Evolutionary conservation across 805 yeast genomes (phyloP), one percentile per base, ranked within the genome.

Genomic region (Ogataea corticis): DNA sequence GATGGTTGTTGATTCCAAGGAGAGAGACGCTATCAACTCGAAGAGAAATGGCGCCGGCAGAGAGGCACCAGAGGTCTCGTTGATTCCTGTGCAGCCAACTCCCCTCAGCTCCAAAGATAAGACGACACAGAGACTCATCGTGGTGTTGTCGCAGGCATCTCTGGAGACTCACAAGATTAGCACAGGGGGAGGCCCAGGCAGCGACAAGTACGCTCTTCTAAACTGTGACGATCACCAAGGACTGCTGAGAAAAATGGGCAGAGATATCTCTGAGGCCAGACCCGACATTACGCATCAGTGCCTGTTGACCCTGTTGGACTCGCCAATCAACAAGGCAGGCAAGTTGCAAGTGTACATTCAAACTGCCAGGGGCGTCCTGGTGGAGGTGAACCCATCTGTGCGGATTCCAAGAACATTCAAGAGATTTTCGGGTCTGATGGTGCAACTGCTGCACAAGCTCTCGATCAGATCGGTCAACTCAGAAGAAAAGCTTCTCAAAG

Each of bases 271-370:
- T 39, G 99, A 94, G 63, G 98, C 97, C 7, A 82, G 99, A 67
- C 99, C 99, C n/a, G 99, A 94, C 67, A 94, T 94, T 60, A 94
- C 99, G 35, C 99, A 94, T 65, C 99, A 92, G 70, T 94, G 99
- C 75, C 79, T 94, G 33, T 75, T 94, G 67, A 92, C 99, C 3
- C 74, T 94, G 53, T 75, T 94, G 58, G 99, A 94, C 67, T 88
- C 97, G n/a, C 99, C 99, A 34, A 86, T 94, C 59, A 94, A 94
- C 72, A 94, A 94, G 69, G 98, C 97, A 6, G 99, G 99, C 7
- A 88, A 82, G 67, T 76, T 94, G 55, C 99, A 94, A 69, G 99
- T 94, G 12, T 94, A 92, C 68, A 90, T 94, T 48, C 96, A 89
- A 58, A 94, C 99, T 11, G 92, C 97, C 15, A 80, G 92, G 56